A percentile compares a stretch with the other conserved stretches of the same genome.
Conservation (phyloP, 2,329 filamentous ascomycete genomes). For the Verticillium isaacii region DNA sequence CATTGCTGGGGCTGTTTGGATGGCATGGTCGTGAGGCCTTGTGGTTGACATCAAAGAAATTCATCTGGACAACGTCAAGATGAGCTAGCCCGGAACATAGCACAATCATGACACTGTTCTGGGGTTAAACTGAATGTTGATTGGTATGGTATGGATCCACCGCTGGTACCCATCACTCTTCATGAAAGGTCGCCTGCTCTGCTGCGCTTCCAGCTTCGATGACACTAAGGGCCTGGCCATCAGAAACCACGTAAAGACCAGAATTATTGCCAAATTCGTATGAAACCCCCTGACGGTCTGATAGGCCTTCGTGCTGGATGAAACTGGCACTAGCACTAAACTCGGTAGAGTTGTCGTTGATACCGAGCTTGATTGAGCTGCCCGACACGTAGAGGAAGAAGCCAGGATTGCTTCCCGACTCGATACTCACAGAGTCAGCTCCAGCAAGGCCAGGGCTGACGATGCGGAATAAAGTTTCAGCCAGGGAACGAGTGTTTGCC, state of each 20-base stretch:
- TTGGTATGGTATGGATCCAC: no score
- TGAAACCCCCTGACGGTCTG: conserved; percentile 22
- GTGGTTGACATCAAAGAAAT: no score
- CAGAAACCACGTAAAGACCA: neutral
- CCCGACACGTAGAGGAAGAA: conserved; percentile 12
- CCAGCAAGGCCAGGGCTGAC: conserved; percentile 16
- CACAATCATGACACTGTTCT: no score
- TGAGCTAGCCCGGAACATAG: no score
- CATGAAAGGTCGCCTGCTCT: neutral
- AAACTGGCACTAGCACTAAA: conserved; percentile 14
- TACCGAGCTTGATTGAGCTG: conserved; percentile 7
- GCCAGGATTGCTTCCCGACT: conserved; percentile 17
- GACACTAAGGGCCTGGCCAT: neutral
- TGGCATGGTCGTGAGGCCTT: neutral
- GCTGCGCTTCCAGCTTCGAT: no score
- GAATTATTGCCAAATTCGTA: conserved; percentile 1
- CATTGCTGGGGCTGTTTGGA: neutral
- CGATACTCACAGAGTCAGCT: conserved; percentile 15
- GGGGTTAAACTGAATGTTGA: no score
- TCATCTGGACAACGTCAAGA: no score
- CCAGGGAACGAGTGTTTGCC: conserved; percentile 1
- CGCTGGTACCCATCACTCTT: neutral
- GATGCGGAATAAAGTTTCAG: conserved; percentile 18
- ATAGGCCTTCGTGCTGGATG: conserved; percentile 12
- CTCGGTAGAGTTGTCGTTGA: conserved; percentile 3